Evolutionary conservation across 2,329 filamentous ascomycete genomes (phyloP), one percentile per base, ranked within the genome.

Genomic region (Aureobasidium sp.): DNA sequence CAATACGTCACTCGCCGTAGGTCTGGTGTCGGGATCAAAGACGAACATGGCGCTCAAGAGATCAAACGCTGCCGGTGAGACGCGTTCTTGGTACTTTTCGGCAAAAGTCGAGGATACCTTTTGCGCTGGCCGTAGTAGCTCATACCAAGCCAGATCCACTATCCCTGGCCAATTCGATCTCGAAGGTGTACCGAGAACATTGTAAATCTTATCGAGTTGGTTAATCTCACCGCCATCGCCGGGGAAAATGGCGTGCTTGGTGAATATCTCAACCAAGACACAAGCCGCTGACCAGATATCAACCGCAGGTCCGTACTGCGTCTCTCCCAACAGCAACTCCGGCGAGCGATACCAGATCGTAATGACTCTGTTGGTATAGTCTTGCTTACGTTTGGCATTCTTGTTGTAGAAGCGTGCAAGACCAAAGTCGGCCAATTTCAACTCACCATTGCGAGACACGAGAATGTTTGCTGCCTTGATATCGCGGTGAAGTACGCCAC

Each of bases 381-480:
- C 93, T 51, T 96, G 83, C 73, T 94, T 90, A 64, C 88, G 87
- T 55, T 88, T 87, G 5, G 39, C 47, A 34, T 64, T 64, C 73
- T 99, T 99, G 37, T 91, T 90, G 71, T 96, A 99, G 75, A 99
- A 99, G 41, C 95, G 87, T 14, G 94, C 94, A 15, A 99, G 83
- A 22, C 94, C 94, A 74, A 99, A 99, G 74, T 99, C 94, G 34
- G 94, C 94, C 65, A 96, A 83, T 74, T 97, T 99, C 62, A 99
- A 78, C 62, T 91, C 84, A 5, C 94, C 94, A 11, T 89, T 87
- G 67, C 87, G 95, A 76, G 91, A 96, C 63, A 99, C 90, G 25
- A 99, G 81, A 63, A 97, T 97, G 70, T 99, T 99, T 62, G 94
- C 94, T 1, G 94, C 94, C 76, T 99, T 99, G 77, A 99, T 97